Conservation (phyloP, 352 stramenopile genomes). For the Phytophthora cryptogea region DNA sequence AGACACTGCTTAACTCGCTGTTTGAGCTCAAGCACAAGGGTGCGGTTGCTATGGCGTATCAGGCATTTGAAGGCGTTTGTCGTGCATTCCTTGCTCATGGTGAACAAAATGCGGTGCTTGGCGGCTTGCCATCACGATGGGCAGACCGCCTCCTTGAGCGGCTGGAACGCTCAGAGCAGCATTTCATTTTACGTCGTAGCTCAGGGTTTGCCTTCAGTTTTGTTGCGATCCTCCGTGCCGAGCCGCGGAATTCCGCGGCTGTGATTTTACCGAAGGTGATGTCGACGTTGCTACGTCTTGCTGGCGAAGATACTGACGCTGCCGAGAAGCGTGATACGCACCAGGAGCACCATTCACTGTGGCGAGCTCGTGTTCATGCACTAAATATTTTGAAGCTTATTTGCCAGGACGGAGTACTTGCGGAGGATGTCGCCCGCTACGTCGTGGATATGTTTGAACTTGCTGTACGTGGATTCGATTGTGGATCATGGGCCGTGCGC, state of each 20-base stretch:
- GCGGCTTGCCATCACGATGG: conserved; percentile 67
- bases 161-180: conserved; percentile 77
- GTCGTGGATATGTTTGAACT: conserved; percentile 88
- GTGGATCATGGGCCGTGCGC: conserved; percentile 84
- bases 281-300: conserved; percentile 66
- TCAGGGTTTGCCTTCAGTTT: conserved; percentile 91
- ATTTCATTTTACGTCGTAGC: conserved; percentile 88
- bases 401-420: conserved; percentile 85
- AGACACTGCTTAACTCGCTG: conserved; percentile 80
- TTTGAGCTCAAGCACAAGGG: conserved; percentile 91
- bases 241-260: conserved; percentile 80
- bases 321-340: conserved; percentile 39
- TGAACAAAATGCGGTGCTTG: conserved; percentile 58
- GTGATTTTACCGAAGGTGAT: conserved; percentile 82
- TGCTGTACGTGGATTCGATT: conserved; percentile 84
- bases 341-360: conserved; percentile 57
- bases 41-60: conserved; percentile 81
- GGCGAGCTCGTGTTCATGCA: conserved; percentile 82
- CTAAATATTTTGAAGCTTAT: conserved; percentile 93
- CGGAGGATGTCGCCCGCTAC: conserved; percentile 82
- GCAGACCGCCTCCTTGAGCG: conserved; percentile 75
- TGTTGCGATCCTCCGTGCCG: conserved; percentile 83
- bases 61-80: conserved; percentile 87
- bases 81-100: conserved; percentile 72
- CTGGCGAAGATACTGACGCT: conserved; percentile 58